Evolutionary conservation across 768 basidiomycete genomes (phyloP), one percentile per base, ranked within the genome.

Genomic region (Mycena vulgaris): DNA sequence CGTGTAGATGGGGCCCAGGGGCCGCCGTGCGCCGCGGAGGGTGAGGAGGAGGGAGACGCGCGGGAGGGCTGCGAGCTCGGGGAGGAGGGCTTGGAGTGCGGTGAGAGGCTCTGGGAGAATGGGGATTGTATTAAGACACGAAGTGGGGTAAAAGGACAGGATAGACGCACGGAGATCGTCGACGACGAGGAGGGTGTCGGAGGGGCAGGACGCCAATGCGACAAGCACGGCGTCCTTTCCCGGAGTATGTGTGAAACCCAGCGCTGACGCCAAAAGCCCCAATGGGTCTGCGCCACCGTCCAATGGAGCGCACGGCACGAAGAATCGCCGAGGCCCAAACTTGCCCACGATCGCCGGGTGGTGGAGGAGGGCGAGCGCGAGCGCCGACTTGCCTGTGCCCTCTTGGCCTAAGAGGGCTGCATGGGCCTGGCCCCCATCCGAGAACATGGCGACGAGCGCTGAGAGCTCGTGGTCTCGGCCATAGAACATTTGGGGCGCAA

Each of bases 401-500:
- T 25, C 51, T 14, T 48, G 57, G 21, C 72, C 65, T 19, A 67
- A 8, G 21, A 67, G 28, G 1, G 42, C 52, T 13, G 51, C 31
- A 13, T 40, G 45, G 3, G 61, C 68, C 45, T 63, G 62, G 2
- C 55, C 30, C 8, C 27, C 35, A 3, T 40, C 39, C 5, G 61
- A 27, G 27, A 57, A 60, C 16, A 45, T 37, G 27, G 19, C 25
- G 40, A 37, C 55, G 2, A 73, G 64, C 11, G 49, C 11, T 16
- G 37, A 27, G 9, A 70, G 55, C 40, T 73, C 68, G 0, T 27
- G 53, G 6, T 66, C 56, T 17, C 72, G 68, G 16, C 72, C 72
- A n/a, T 59, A 64, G 49, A 73, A 73, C 27, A 70, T 52, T 27
- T 73, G 64, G 2, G 68, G 72, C 5, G 65, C 27, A 10, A 65